phyloP scores from a whole-genome alignment of 2,329 filamentous ascomycete genomes.

The Neonectria hederae region DNA sequence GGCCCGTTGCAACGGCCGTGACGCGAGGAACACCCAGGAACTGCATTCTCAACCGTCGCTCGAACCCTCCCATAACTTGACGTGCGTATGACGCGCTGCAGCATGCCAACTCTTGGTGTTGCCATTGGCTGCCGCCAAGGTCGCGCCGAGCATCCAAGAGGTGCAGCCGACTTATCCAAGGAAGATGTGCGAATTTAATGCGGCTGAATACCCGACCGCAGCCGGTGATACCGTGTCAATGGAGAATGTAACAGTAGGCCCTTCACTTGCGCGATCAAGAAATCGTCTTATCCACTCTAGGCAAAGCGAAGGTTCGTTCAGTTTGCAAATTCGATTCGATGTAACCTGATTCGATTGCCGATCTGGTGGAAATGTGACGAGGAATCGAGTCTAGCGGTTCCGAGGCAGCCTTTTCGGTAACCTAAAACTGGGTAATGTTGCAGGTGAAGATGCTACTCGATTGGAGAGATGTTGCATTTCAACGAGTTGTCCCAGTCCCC shows the following conservation, averaged over 20 bases:
- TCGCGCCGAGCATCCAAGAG: constrained; percentile 14
- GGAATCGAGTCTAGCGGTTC: constrained; percentile 2
- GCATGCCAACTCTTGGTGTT: constrained; percentile 1
- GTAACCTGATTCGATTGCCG: constrained; percentile 16
- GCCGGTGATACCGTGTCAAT: constrained; percentile 2
- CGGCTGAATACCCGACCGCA: constrained; percentile 5
- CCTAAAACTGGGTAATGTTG: background rate
- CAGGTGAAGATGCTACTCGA: background rate
- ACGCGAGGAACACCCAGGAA: constrained; percentile 7
- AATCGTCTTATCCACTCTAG: background rate
- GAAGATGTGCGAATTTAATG: background rate
- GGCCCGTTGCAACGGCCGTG: background rate
- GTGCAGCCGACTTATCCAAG: background rate
- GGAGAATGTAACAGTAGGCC: constrained; percentile 5
- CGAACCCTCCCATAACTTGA: constrained; percentile 8
- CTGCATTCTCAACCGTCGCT: background rate
- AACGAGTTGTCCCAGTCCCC: constrained; percentile 12
- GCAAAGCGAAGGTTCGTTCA: background rate
- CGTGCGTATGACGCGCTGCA: constrained; percentile 11
- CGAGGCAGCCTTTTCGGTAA: constrained; percentile 2
- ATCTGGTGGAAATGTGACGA: constrained; percentile 6
- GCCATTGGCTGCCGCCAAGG: constrained; percentile 20
- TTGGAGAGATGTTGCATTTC: constrained; percentile 17
- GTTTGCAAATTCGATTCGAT: constrained; percentile 20
- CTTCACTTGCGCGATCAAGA: background rate